phyloP scores from a whole-genome alignment of 495 filamentous ascomycete species.

The Penicilliopsis zonata region DNA sequence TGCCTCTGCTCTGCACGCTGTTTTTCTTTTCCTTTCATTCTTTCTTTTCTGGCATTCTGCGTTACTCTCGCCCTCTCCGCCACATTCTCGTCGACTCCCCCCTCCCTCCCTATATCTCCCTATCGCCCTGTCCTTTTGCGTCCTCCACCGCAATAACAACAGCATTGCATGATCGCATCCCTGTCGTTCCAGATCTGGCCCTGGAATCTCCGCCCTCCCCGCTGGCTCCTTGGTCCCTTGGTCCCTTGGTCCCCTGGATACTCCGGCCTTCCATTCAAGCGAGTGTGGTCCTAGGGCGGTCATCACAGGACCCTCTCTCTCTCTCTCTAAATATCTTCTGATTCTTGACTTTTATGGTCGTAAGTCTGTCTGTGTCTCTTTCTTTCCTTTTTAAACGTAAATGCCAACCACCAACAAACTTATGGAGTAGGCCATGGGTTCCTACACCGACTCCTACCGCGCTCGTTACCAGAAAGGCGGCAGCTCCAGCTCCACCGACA shows the following conservation, averaged over 20 bases:
- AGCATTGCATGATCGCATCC: too few relatives aligned
- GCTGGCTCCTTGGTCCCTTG: not conserved
- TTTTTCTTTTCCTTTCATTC: conserved; percentile 2
- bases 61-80: not conserved
- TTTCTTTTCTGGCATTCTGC: conserved; percentile 6
- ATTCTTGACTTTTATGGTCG: too few relatives aligned
- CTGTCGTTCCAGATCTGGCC: too few relatives aligned
- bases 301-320: too few relatives aligned
- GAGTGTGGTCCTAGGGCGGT: not conserved
- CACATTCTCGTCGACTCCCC: not conserved
- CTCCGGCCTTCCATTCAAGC: not conserved
- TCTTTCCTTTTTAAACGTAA: too few relatives aligned
- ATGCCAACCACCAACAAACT: too few relatives aligned
- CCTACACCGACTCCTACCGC: conserved; percentile 21
- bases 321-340: too few relatives aligned
- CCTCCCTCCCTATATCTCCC: not conserved
- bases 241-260: not conserved
- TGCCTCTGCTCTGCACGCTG: too few relatives aligned
- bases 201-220: too few relatives aligned
- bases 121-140: not conserved
- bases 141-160: too few relatives aligned
- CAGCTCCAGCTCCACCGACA: conserved; percentile 49
- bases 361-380: too few relatives aligned
- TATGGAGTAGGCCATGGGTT: conserved; percentile 26
- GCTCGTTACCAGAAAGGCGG: conserved; percentile 15